Conservation (phyloP, 148 eudicot species). For the Persicaria maculosa region DNA sequence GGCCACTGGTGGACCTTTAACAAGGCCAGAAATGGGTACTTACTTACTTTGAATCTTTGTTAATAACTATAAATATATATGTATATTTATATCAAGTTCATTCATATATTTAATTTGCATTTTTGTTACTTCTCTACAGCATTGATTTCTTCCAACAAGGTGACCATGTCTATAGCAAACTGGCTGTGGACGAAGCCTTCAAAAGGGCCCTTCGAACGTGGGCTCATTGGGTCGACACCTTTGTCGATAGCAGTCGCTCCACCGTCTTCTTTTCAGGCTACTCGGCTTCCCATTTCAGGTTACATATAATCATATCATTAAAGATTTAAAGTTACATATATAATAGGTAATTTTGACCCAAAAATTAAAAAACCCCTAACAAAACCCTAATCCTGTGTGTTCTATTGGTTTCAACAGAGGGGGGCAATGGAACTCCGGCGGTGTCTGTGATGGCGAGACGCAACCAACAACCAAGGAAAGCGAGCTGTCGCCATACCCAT, state of each 20-base stretch:
- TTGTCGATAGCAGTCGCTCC: slow-evolving; percentile 45
- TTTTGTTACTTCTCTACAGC: slow-evolving; percentile 17
- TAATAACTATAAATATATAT: not conserved
- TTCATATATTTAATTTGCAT: slow-evolving; percentile 6
- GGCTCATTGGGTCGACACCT: slow-evolving; percentile 73
- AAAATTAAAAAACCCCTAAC: no score
- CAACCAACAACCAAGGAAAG: slow-evolving; percentile 42
- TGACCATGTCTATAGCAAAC: slow-evolving; percentile 51
- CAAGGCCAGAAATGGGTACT: slow-evolving; percentile 72
- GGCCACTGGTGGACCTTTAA: slow-evolving; percentile 99
- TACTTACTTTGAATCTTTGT: no score
- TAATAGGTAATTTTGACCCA: no score
- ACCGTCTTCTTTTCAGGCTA: slow-evolving; percentile 82
- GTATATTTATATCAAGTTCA: not conserved
- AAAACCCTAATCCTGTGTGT: no score
- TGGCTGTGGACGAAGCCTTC: slow-evolving; percentile 65
- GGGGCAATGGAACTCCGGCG: slow-evolving; percentile 71
- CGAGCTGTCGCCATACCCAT: slow-evolving; percentile 26
- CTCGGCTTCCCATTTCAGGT: slow-evolving; percentile 85
- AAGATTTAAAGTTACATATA: no score
- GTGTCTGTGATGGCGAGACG: slow-evolving; percentile 50
- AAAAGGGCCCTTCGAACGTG: slow-evolving; percentile 71
- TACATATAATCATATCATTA: no score
- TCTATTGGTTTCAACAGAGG: slow-evolving; percentile 26
- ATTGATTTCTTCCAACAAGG: slow-evolving; percentile 93